Conservation (phyloP, 495 filamentous ascomycete species). For the Aspergillus ostianus region DNA sequence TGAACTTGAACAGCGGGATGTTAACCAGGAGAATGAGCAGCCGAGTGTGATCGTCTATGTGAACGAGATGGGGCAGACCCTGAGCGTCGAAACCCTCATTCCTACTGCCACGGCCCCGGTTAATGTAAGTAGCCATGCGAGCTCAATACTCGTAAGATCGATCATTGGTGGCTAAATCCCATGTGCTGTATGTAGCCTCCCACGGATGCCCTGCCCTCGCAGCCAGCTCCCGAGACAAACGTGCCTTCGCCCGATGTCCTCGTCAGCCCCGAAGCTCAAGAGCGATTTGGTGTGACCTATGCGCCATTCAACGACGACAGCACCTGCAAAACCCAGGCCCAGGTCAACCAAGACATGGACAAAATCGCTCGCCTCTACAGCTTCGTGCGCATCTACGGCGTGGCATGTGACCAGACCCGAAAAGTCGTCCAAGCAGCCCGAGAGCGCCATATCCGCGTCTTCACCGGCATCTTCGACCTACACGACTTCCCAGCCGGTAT, state of each 20-base stretch:
- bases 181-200: neutral
- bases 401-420: conserved; percentile 70
- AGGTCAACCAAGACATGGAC: conserved; percentile 63
- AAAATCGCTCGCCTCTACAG: conserved; percentile 48
- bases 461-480: conserved; percentile 71
- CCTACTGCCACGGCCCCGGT: neutral
- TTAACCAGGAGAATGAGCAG: neutral
- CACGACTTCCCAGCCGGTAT: conserved; percentile 53
- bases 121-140: neutral
- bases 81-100: neutral
- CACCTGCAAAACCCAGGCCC: conserved; percentile 62
- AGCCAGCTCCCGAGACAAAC: conserved; percentile 7
- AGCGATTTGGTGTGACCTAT: conserved; percentile 62
- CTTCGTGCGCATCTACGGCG: conserved; percentile 75
- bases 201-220: conserved; percentile 4
- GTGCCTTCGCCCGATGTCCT: conserved; percentile 15
- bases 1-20: neutral
- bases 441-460: conserved; percentile 59
- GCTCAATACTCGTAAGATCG: neutral
- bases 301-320: conserved; percentile 67
- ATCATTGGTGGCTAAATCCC: neutral
- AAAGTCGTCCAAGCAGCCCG: conserved; percentile 59
- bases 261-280: conserved; percentile 6
- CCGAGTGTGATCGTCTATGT: neutral
- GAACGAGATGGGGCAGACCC: neutral